These are phyloP conservation scores for Globisporangium irregulare DNA, from an alignment of 352 stramenopile species.

Conservation along the genomic window DNA sequence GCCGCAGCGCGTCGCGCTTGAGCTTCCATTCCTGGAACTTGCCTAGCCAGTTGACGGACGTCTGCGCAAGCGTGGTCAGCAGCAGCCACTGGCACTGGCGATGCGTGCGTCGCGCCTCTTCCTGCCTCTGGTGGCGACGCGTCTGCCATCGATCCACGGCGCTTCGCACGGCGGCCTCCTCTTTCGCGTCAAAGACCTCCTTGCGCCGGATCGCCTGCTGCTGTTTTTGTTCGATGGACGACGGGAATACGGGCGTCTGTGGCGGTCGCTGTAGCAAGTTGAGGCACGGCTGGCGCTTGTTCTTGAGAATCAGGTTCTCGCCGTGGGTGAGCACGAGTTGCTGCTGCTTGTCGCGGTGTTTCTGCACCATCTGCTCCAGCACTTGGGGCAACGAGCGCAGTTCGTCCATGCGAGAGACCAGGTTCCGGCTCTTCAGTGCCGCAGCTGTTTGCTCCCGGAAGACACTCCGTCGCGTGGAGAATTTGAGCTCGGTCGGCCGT, in stretches of 20 bases:
- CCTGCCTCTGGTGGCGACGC: constrained; percentile 31
- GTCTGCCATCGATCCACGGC: constrained; percentile 57
- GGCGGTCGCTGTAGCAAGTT: constrained; percentile 44
- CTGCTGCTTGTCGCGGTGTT: constrained; percentile 34
- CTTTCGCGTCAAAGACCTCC: constrained; percentile 39
- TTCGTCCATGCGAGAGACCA: constrained; percentile 54
- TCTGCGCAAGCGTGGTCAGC: constrained; percentile 34
- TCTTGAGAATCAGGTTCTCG: constrained; percentile 46
- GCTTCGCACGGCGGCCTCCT: constrained; percentile 33
- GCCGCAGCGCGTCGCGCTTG: constrained; percentile 31
- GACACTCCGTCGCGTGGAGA: constrained; percentile 41
- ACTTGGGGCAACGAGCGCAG: constrained; percentile 51
- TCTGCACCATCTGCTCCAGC: constrained; percentile 41
- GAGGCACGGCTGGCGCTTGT: constrained; percentile 34
- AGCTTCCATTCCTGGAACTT: constrained; percentile 45
- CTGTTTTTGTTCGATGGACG: constrained; percentile 44
- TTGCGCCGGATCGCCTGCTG: constrained; percentile 50
- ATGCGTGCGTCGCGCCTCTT: constrained; percentile 32
- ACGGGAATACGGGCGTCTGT: constrained; percentile 57
- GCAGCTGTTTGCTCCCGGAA: constrained; percentile 51
- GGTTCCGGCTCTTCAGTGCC: constrained; percentile 45
- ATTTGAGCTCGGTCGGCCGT: constrained; percentile 16
- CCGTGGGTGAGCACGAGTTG: constrained; percentile 41
- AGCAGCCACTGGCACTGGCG: constrained; percentile 61
- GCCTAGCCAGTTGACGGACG: constrained; percentile 33